Evolutionary conservation across 208 protist species (phyloP).

Genomic region (Trypanosoma cruzi): DNA sequence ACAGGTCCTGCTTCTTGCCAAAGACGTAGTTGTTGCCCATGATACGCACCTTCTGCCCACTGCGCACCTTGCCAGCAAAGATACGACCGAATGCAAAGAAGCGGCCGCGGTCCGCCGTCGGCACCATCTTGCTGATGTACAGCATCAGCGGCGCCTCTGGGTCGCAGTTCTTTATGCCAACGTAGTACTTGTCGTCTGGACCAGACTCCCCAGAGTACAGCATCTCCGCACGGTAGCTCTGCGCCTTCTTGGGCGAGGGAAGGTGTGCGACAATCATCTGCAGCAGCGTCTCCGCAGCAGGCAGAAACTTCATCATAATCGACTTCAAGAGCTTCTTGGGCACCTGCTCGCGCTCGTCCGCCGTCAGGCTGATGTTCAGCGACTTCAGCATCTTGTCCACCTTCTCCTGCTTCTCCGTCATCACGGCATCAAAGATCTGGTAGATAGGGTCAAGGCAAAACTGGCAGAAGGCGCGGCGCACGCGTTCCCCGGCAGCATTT

Average conservation of each 20-base stretch:
- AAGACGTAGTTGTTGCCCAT: constrained; percentile 98
- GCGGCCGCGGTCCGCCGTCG: constrained; percentile 96
- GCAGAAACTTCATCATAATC: constrained; percentile 98
- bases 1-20: constrained; percentile 98
- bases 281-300: constrained; percentile 97
- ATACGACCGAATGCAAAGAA: constrained; percentile 81
- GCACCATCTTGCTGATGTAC: constrained; percentile 99
- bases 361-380: constrained; percentile 93
- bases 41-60: constrained; percentile 98
- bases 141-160: constrained; percentile 97
- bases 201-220: constrained; percentile 97
- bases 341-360: constrained; percentile 91
- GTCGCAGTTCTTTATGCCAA: constrained; percentile 93
- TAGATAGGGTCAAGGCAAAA: constrained; percentile 99
- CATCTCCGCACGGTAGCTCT: constrained; percentile 95
- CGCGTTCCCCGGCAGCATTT: constrained; percentile 60
- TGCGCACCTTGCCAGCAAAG: constrained; percentile 95
- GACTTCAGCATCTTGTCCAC: constrained; percentile 94
- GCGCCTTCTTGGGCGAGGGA: constrained; percentile 97
- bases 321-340: constrained; percentile 97
- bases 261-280: constrained; percentile 99
- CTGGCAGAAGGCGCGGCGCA: constrained; percentile 92
- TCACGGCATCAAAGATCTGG: constrained; percentile 95
- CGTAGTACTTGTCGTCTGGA: constrained; percentile 94
- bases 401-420: constrained; percentile 95